Base-by-base conservation (phyloP, 352 stramenopile genomes). In the Aphanomyces cochlioides region DNA sequence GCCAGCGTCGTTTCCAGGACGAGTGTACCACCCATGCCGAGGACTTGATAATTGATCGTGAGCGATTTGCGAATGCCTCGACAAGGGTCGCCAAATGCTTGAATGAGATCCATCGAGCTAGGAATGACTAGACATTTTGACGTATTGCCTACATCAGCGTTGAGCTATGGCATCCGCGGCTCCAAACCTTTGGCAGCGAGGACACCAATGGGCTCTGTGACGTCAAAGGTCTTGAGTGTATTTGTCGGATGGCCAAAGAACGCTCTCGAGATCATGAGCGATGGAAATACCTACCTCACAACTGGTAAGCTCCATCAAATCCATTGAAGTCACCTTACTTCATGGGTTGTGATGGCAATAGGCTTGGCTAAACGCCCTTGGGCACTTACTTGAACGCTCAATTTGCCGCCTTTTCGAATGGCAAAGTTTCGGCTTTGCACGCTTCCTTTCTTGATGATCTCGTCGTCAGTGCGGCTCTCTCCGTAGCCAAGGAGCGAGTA, bases 221-320 rank as follows among this genome's bases (percentile, higher is more conserved):
- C 39, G 39, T 70, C 64, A 50, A 54, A 70, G 1, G 64, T 70
- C 39, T 70, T 70, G 48, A 70, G 54, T 5, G 47, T 45, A n/a
- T 70, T 70, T 19, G 64, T 70, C 7, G 64, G 64, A 50, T 70
- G 64, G 6, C 64, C 64, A 70, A 70, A 70, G 37, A 60, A 70
- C n/a, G 64, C 64, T 19, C 64, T 19, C 6, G 50, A 19, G 12
- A 70, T 57, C 21, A 59, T 7, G 1, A 70, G 36, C 37, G 64
- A 47, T 12, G 64, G 64, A 70, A 63, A 70, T 4, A 70, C 21
- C 54, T 61, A 50, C 43, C 43, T n/a, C 10, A n/a, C 43, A 50
- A 50, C 17, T 50, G 10, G 43, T 50, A 12, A 50, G 10, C 10
- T n/a, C 10, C 43, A 50, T 50, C 10, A 50, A 28, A 0, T 28